Base-by-base conservation (phyloP, 306 rosid genomes). In the Quillaja saponaria region DNA sequence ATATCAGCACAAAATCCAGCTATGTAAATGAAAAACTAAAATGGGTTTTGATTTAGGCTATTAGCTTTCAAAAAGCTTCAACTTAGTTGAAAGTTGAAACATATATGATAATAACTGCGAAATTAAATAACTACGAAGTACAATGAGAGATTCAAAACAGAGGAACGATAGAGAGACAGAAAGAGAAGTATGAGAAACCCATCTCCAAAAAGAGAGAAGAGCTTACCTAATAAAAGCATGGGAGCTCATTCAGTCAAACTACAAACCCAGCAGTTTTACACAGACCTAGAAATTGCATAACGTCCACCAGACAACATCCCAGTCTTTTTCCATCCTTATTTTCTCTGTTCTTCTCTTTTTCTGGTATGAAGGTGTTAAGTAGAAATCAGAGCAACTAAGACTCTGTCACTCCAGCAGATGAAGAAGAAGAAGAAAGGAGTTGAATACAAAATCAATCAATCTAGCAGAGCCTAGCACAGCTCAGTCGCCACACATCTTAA, bases 171-270 rank as follows among this genome's bases (percentile, higher is more conserved):
- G n/a, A 15, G 13, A 39, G n/a, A 47, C 34, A 6, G 10, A 16
- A 62, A 34, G 31, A 8, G 19, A 10, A 21, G 19, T 15, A 28
- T 13, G 31, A 31, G 18, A 51, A 33, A 50, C 2, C 15, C 53
- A 54, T 21, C 19, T 34, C 28, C 28, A 19, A 10, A 54, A 51
- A 16, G 6, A 18, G 18, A 33, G 50, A 41, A 46, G 64, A 48
- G 67, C 49, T 49, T 80, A 90, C 91, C 95, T 59, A 84, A 77
- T 72, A 81, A 82, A 88, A 87, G 91, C 96, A 91, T 91, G 90
- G 87, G 76, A 76, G 91, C 86, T 81, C 91, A 83, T 90, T 78
- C 96, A 86, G 72, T 68, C 75, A 77, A 79, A 55, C 44, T 71
- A 39, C 73, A 48, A 58, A 15, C 6, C 8, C 38, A 73, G 42